Conservation (phyloP, 495 filamentous ascomycete genomes). For the Penicillium crystallinum region DNA sequence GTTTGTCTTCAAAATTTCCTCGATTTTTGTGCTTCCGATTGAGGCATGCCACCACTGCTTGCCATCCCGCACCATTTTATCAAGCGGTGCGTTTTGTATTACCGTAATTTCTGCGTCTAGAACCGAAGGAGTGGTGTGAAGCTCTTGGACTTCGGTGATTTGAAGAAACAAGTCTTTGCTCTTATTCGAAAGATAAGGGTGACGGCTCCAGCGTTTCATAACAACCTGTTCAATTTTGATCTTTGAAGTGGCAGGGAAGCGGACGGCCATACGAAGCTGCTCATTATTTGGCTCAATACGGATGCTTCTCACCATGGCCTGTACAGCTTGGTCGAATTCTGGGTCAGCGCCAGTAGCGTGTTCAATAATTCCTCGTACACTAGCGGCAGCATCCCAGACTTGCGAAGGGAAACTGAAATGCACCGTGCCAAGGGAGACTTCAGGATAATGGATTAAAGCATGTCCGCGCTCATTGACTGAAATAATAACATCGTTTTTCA, state of each 20-base stretch:
- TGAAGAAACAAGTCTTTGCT: slow-evolving; percentile 31
- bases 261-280: slow-evolving; percentile 6
- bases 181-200: slow-evolving; percentile 12
- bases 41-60: slow-evolving; percentile 45
- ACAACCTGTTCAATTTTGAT: slow-evolving; percentile 26
- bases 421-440: slow-evolving; percentile 21
- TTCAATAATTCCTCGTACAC: slow-evolving; percentile 17
- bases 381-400: slow-evolving; percentile 43
- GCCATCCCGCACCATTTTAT: slow-evolving; percentile 27
- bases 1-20: slow-evolving; percentile 26
- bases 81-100: slow-evolving; percentile 17
- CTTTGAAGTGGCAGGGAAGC: slow-evolving; percentile 15
- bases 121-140: slow-evolving; percentile 16
- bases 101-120: slow-evolving; percentile 10
- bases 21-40: slow-evolving; percentile 27
- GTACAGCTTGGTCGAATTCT: slow-evolving; percentile 20
- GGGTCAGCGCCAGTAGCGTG: slow-evolving; percentile 6
- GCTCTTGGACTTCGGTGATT: slow-evolving; percentile 39
- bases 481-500: slow-evolving; percentile 36
- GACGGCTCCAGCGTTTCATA: slow-evolving; percentile 31
- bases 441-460: slow-evolving; percentile 13
- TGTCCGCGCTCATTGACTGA: slow-evolving; percentile 41
- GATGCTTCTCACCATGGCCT: slow-evolving; percentile 25
- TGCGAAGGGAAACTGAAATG: slow-evolving; percentile 40
- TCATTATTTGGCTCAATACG: slow-evolving; percentile 25